Evolutionary conservation across 106 monocot genomes (phyloP).

Genomic region (Dendrobium chrysotoxum): DNA sequence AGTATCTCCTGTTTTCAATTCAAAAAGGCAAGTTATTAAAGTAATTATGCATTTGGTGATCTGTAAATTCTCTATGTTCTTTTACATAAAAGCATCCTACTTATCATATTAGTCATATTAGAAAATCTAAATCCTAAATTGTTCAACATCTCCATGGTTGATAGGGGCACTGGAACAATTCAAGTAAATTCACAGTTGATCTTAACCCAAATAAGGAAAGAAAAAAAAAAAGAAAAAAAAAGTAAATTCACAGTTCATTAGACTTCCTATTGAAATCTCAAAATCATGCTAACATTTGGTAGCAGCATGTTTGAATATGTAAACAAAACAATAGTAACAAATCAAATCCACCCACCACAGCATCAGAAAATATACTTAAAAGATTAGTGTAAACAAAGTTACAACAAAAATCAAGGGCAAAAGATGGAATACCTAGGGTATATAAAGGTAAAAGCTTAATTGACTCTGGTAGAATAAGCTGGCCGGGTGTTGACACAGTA

Average conservation of each 20-base stretch:
- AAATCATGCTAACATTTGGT: not conserved
- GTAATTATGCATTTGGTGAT: not conserved
- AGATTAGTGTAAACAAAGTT: not conserved
- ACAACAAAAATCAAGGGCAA: not conserved
- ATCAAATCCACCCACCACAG: not conserved
- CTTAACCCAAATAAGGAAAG: too few species aligned
- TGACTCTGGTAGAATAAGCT: slow-evolving; percentile 93
- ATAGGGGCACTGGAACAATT: not conserved
- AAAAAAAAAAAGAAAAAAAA: too few species aligned
- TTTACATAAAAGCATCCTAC: not conserved
- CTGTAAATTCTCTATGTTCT: not conserved
- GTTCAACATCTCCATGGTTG: too few species aligned
- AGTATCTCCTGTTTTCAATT: not conserved
- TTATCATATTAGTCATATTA: not conserved
- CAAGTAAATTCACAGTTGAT: not conserved
- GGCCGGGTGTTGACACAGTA: slow-evolving; percentile 87
- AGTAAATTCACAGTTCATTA: not conserved
- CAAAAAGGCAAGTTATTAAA: not conserved
- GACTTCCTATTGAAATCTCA: not conserved
- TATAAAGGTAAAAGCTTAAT: slow-evolving; percentile 95
- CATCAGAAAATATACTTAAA: not conserved
- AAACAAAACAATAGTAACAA: not conserved
- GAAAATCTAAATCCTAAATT: too few species aligned
- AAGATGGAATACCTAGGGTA: slow-evolving; percentile 50
- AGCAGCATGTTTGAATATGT: not conserved